Evolutionary conservation across 75 land plant species (phyloP).

Genomic region (Sequoia sempervirens): DNA sequence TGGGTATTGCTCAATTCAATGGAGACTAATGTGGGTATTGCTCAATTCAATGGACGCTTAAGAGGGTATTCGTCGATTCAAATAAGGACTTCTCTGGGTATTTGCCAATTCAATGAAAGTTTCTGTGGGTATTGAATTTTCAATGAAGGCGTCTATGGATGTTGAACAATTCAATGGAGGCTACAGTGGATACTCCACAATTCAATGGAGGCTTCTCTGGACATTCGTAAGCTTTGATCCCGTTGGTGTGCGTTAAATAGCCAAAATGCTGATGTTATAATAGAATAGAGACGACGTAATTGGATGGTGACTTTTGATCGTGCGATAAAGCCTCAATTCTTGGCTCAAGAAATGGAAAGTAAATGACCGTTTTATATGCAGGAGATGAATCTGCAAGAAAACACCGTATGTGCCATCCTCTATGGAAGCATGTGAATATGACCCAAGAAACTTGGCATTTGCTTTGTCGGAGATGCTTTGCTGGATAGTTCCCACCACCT

Average conservation of each 20-base stretch:
- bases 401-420: background rate
- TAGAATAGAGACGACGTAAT: background rate
- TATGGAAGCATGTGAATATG: background rate
- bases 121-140: background rate
- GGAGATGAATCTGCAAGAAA: background rate
- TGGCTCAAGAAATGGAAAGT: background rate
- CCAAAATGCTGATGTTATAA: background rate
- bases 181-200: background rate
- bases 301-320: background rate
- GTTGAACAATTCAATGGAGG: background rate
- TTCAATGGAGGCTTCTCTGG: background rate
- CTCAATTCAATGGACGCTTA: too few species aligned
- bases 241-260: too few species aligned
- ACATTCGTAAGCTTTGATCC: background rate
- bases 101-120: background rate
- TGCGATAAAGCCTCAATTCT: background rate
- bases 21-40: background rate
- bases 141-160: background rate
- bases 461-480: background rate
- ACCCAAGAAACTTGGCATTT: background rate
- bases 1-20: background rate
- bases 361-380: background rate
- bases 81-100: background rate
- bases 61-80: background rate
- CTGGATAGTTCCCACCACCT: background rate